Conservation (phyloP, 2,329 filamentous ascomycete species). For the Colletotrichum higginsianum region DNA sequence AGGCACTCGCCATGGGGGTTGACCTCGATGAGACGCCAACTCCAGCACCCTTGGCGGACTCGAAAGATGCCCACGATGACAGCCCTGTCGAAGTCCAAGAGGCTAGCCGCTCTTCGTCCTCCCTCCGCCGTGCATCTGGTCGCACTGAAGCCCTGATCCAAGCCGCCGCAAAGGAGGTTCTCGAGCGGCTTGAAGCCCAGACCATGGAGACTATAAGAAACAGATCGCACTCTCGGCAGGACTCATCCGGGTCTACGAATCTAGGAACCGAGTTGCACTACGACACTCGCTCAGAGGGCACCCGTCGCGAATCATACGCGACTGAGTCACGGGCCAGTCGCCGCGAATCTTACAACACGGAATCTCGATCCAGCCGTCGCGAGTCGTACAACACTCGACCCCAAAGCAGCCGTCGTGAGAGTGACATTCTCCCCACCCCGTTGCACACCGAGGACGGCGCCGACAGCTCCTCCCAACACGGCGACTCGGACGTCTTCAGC, state of each 20-base stretch:
- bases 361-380: conserved; percentile 27
- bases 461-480: conserved; percentile 66
- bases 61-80: conserved; percentile 1
- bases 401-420: conserved; percentile 20
- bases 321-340: conserved; percentile 31
- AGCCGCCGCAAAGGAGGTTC: conserved; percentile 65
- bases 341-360: conserved; percentile 11
- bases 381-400: conserved; percentile 29
- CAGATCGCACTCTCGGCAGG: conserved; percentile 28
- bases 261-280: conserved; percentile 49
- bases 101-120: conserved; percentile 43
- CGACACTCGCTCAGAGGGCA: conserved; percentile 45
- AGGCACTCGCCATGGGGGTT: conserved; percentile 9
- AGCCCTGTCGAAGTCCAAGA: not conserved
- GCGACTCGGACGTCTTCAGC: conserved; percentile 73
- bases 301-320: conserved; percentile 26
- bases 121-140: conserved; percentile 57
- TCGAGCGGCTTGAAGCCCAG: conserved; percentile 62
- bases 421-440: conserved; percentile 4
- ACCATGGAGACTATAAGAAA: conserved; percentile 47
- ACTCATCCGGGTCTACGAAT: conserved; percentile 46
- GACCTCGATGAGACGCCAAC: not conserved
- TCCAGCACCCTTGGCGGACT: conserved; percentile 3
- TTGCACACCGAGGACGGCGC: conserved; percentile 48
- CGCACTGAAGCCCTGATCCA: conserved; percentile 69